A percentile compares a stretch with the other conserved stretches of the same genome.
Evolutionary conservation across 202 grass and related monocot species (phyloP).

Genomic region (Tripidium arundinaceum): DNA sequence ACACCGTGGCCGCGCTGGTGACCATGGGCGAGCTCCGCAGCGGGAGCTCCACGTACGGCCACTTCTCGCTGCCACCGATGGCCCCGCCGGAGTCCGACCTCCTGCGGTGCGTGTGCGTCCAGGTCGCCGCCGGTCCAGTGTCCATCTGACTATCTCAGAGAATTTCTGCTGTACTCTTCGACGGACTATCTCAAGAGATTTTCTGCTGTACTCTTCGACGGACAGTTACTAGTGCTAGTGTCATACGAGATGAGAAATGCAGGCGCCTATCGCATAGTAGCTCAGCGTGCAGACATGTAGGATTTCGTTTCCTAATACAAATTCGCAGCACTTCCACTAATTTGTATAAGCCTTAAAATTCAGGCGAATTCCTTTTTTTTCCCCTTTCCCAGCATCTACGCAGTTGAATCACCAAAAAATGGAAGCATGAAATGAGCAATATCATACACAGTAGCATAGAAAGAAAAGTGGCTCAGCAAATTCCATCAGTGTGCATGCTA

Average conservation of each 20-base stretch:
- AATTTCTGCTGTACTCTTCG: not conserved
- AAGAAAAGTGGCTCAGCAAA: not conserved
- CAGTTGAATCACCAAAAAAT: no score
- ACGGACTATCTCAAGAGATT: not conserved
- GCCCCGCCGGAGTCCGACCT: conserved; percentile 35
- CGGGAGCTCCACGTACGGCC: conserved; percentile 54
- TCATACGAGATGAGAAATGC: not conserved
- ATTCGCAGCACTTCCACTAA: not conserved
- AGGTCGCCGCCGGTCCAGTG: conserved; percentile 37
- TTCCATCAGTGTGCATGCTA: not conserved
- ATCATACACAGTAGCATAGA: not conserved
- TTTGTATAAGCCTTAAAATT: not conserved
- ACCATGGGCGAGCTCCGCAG: conserved; percentile 68
- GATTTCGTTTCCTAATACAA: not conserved
- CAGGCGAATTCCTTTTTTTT: not conserved
- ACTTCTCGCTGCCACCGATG: conserved; percentile 72
- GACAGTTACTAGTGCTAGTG: not conserved
- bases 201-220: not conserved
- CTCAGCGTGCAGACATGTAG: not conserved
- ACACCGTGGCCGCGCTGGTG: conserved; percentile 53
- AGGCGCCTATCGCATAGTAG: no score
- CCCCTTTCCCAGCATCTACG: no score
- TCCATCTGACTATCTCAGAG: conserved; percentile 7
- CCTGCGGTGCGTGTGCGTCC: conserved; percentile 27
- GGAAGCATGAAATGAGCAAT: no score